Percentiles rank a stretch among this genome's conserved stretches.
Conservation (phyloP, 108 stramenopile species). For the Poteriospumella lacustris region DNA sequence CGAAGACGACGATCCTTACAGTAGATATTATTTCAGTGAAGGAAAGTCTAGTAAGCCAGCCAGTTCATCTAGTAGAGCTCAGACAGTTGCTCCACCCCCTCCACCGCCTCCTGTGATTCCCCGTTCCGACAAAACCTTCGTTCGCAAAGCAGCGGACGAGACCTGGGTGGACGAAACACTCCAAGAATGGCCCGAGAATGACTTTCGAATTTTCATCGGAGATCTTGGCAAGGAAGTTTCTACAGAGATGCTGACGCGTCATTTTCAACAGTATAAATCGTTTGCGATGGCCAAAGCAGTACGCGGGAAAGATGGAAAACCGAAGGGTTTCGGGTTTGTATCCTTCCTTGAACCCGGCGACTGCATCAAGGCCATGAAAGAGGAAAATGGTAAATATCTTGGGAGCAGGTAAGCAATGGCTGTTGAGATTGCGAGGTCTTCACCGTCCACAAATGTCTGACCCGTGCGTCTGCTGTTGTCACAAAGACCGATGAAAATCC, state of each 20-base stretch:
- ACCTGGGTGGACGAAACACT: constrained; percentile 84
- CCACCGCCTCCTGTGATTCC: background rate
- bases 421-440: background rate
- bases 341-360: constrained; percentile 82
- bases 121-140: constrained; percentile 26
- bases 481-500: constrained; percentile 83
- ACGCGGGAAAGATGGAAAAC: constrained; percentile 58
- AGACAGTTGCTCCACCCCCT: background rate
- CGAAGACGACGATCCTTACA: too few species aligned
- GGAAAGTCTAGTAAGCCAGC: too few species aligned
- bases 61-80: too few species aligned
- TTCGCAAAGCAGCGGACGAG: constrained; percentile 67
- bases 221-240: constrained; percentile 78
- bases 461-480: background rate
- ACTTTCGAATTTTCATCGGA: constrained; percentile 90
- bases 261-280: constrained; percentile 73
- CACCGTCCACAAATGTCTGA: too few species aligned
- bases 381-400: constrained; percentile 91
- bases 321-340: constrained; percentile 92
- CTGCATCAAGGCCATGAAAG: constrained; percentile 81
- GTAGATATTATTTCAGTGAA: too few species aligned
- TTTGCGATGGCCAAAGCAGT: constrained; percentile 71
- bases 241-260: constrained; percentile 62
- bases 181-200: constrained; percentile 88
- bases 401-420: constrained; percentile 41